Percentiles rank a stretch among this genome's conserved stretches.
These are phyloP conservation scores for Trichoderma asperelloides DNA, from an alignment of 495 filamentous ascomycete species.

Conservation along the genomic window DNA sequence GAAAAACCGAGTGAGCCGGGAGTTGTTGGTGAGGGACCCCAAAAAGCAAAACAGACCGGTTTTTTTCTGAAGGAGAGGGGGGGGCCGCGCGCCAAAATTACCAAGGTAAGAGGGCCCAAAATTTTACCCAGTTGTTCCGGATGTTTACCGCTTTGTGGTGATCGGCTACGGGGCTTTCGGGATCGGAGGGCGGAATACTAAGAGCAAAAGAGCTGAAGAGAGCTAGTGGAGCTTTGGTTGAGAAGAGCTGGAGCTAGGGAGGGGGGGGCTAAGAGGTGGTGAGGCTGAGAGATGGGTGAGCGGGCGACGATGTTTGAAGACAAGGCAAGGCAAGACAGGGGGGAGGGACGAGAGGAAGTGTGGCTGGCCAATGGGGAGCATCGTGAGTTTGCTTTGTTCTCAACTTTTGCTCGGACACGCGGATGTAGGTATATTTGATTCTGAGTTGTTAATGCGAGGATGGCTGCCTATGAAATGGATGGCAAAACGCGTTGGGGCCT, in stretches of 20 bases:
- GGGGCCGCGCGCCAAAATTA: neutral
- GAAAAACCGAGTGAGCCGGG: neutral
- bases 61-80: neutral
- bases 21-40: neutral
- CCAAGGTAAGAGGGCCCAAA: neutral
- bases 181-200: neutral
- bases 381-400: neutral
- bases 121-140: no score
- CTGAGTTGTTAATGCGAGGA: neutral
- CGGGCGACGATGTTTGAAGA: no score
- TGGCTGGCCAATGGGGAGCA: neutral
- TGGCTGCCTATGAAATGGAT: neutral
- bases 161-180: neutral
- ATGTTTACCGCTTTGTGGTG: neutral
- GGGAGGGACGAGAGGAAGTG: neutral
- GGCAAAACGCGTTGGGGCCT: neutral
- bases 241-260: neutral
- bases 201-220: neutral
- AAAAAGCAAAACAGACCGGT: neutral
- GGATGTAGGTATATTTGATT: neutral
- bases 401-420: neutral
- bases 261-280: neutral
- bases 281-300: neutral
- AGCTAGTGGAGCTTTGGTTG: neutral
- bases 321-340: neutral